A percentile compares a stretch with the other conserved stretches of the same genome.
These are phyloP conservation scores for Diplodia corticola DNA, from an alignment of 2,329 filamentous ascomycete genomes.

Conservation along the genomic window DNA sequence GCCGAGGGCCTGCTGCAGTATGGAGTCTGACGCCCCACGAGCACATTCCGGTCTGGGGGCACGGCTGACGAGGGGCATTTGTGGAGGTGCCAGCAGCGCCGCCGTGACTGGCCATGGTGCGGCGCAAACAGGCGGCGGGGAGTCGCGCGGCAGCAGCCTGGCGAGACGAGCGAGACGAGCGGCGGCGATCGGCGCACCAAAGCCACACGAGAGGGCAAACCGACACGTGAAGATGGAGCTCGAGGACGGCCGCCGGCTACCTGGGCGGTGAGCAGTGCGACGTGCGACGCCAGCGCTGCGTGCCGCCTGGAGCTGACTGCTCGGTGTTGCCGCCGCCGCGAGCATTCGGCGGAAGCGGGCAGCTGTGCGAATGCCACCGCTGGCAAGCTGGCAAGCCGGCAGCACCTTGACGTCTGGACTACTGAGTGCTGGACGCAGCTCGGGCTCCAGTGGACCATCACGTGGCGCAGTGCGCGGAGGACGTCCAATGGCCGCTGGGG, in stretches of 20 bases:
- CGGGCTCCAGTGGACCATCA: not conserved
- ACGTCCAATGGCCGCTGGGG: not conserved
- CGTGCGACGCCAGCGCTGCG: not conserved
- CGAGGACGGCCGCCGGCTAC: not conserved
- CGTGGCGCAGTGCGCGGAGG: not conserved
- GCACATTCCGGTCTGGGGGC: slow-evolving; percentile 2
- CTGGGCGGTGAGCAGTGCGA: slow-evolving; percentile 13
- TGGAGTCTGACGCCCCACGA: not conserved
- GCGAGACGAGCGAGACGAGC: not conserved
- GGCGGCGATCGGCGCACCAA: not conserved
- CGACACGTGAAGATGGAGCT: not conserved
- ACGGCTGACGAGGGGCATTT: not conserved
- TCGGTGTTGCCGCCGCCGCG: not conserved
- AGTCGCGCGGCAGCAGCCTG: not conserved
- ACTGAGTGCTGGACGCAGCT: not conserved
- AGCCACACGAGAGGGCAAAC: not conserved
- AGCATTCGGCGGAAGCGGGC: not conserved
- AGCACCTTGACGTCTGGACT: not conserved
- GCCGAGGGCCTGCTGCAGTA: not conserved
- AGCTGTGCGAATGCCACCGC: not conserved
- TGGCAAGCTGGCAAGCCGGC: not conserved
- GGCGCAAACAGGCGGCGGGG: not conserved
- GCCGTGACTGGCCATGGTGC: not conserved
- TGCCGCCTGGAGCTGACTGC: not conserved
- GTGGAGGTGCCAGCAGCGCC: not conserved